Conservation (phyloP, 192 early-diverging fungal genomes). For the Umbelopsis ramanniana region DNA sequence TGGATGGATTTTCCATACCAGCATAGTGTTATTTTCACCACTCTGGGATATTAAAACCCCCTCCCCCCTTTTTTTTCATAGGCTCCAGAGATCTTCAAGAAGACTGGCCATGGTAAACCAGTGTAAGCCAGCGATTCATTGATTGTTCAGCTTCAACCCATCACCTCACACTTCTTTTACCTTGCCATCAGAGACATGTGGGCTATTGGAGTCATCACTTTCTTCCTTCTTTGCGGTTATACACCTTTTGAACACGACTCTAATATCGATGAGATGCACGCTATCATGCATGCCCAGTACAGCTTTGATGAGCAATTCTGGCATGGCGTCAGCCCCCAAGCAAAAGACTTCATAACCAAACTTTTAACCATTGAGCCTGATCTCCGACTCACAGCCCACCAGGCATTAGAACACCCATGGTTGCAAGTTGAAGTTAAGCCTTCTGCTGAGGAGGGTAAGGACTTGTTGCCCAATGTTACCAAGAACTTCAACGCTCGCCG, state of each 20-base stretch:
- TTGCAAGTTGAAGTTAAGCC: constrained; percentile 37
- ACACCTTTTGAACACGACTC: constrained; percentile 73
- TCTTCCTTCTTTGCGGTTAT: constrained; percentile 72
- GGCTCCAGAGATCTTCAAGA: constrained; percentile 64
- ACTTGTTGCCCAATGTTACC: constrained; percentile 63
- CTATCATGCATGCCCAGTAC: constrained; percentile 65
- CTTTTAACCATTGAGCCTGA: constrained; percentile 73
- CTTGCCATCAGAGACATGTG: constrained; percentile 63
- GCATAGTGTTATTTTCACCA: too few relatives aligned
- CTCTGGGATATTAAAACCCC: background rate
- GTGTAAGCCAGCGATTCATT: constrained; percentile 47
- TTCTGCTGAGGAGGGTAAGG: constrained; percentile 31
- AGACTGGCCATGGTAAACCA: constrained; percentile 70
- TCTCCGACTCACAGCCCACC: constrained; percentile 70
- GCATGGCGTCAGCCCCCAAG: constrained; percentile 59
- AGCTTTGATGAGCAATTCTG: constrained; percentile 71
- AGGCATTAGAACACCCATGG: constrained; percentile 84
- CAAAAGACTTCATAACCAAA: constrained; percentile 71
- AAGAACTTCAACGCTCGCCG: constrained; percentile 70
- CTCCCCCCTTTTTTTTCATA: constrained; percentile 27
- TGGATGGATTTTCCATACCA: too few relatives aligned
- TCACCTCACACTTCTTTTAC: background rate
- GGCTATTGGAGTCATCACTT: constrained; percentile 80
- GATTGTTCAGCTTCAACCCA: background rate
- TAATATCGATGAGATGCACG: constrained; percentile 54